phyloP scores from a whole-genome alignment of 352 stramenopile species.

The Pythium phragmiticola region DNA sequence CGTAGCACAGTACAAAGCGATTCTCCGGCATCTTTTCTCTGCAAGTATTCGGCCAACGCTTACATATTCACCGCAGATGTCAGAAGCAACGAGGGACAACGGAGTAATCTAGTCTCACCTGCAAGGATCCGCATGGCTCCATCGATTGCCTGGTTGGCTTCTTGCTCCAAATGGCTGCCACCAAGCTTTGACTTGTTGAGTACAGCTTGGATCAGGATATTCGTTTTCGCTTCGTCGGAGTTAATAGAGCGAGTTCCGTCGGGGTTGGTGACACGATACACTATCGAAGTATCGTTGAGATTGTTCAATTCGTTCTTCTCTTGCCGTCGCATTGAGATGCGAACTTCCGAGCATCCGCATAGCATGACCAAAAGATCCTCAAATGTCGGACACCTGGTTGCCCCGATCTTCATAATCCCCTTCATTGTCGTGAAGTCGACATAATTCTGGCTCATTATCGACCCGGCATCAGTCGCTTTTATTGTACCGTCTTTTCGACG shows the following conservation, averaged over 20 bases:
- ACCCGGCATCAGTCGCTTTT: slow-evolving; percentile 30
- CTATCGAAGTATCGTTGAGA: slow-evolving; percentile 24
- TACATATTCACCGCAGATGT: not conserved
- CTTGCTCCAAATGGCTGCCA: slow-evolving; percentile 23
- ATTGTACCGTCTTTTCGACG: slow-evolving; percentile 16
- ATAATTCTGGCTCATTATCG: slow-evolving; percentile 72
- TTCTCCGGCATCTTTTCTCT: slow-evolving; percentile 14
- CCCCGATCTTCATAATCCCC: slow-evolving; percentile 32
- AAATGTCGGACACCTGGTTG: slow-evolving; percentile 7
- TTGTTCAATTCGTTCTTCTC: slow-evolving; percentile 34
- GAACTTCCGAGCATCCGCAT: slow-evolving; percentile 31
- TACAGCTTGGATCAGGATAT: slow-evolving; percentile 38
- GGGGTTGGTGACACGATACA: slow-evolving; percentile 13
- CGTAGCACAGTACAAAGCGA: slow-evolving; percentile 19
- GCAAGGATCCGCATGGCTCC: slow-evolving; percentile 27
- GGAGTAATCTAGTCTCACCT: slow-evolving; percentile 20
- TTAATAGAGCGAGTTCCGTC: slow-evolving; percentile 19
- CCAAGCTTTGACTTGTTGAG: slow-evolving; percentile 17
- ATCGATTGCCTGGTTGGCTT: slow-evolving; percentile 23
- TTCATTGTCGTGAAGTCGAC: slow-evolving; percentile 65
- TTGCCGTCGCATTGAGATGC: slow-evolving; percentile 29
- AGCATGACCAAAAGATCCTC: slow-evolving; percentile 26
- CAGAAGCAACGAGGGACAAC: not conserved
- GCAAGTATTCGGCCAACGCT: slow-evolving; percentile 25
- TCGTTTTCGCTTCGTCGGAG: slow-evolving; percentile 32